phyloP scores from a whole-genome alignment of 345 rosid species.

The Reutealis trisperma region DNA sequence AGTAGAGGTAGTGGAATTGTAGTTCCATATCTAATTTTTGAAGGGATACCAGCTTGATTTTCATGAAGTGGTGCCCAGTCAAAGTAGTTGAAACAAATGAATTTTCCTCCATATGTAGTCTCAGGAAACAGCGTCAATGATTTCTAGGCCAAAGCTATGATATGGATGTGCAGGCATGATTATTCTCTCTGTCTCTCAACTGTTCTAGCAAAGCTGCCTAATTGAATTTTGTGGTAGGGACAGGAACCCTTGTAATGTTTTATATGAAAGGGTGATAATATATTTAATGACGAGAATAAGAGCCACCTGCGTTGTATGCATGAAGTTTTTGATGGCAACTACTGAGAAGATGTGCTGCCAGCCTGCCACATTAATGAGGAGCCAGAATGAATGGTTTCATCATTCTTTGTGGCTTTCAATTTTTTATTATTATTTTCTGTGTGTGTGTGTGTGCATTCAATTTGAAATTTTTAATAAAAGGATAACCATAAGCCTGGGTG shows the following conservation, averaged over 20 bases:
- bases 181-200: background rate
- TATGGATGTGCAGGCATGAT: background rate
- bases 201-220: background rate
- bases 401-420: background rate
- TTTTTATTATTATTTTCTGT: background rate
- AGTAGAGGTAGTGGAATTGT: background rate
- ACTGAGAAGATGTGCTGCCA: background rate
- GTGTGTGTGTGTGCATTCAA: no score
- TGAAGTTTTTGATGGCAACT: background rate
- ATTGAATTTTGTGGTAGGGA: background rate
- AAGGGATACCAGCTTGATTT: background rate
- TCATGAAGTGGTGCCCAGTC: background rate
- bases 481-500: no score
- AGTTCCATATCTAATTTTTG: background rate
- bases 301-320: background rate
- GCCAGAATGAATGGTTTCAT: background rate
- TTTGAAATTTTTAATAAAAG: no score
- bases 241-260: background rate
- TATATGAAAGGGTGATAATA: background rate
- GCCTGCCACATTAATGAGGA: background rate
- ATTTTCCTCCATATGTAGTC: background rate
- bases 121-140: background rate
- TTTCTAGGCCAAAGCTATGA: background rate
- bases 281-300: background rate
- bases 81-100: background rate